phyloP scores from a whole-genome alignment of 371 early-diverging fungal genomes.

The Circinella minor region DNA sequence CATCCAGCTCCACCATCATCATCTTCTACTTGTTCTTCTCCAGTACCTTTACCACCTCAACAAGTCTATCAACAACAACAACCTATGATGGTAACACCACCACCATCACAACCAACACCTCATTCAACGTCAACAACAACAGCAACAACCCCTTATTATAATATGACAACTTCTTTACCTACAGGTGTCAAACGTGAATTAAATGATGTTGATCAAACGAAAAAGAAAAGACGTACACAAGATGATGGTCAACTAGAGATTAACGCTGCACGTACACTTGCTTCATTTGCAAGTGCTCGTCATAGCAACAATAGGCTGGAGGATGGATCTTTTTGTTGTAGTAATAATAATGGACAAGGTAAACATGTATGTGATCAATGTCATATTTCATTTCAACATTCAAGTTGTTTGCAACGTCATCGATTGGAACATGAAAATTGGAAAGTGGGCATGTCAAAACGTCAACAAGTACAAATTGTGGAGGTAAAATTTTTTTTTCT shows the following conservation, averaged over 20 bases:
- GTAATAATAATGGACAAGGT: slow-evolving; percentile 14
- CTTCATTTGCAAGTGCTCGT: slow-evolving; percentile 42
- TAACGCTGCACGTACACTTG: slow-evolving; percentile 47
- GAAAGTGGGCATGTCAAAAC: slow-evolving; percentile 36
- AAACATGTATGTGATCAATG: slow-evolving; percentile 42
- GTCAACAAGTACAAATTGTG: slow-evolving; percentile 51
- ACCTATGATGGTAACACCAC: not conserved
- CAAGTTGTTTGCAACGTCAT: slow-evolving; percentile 45
- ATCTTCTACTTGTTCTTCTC: slow-evolving; percentile 5
- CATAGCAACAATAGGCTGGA: slow-evolving; percentile 17
- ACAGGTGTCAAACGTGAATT: slow-evolving; percentile 16
- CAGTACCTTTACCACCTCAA: slow-evolving; percentile 8
- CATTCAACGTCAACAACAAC: not conserved
- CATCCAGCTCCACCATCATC: slow-evolving; percentile 21
- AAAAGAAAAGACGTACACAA: slow-evolving; percentile 4
- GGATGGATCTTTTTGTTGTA: slow-evolving; percentile 28
- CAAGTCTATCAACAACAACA: slow-evolving; percentile 14
- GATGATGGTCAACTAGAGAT: slow-evolving; percentile 35
- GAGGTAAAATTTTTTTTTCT: slow-evolving; percentile 32
- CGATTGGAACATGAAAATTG: slow-evolving; percentile 42
- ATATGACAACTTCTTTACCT: not conserved
- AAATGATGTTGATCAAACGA: not conserved
- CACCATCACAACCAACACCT: slow-evolving; percentile 7
- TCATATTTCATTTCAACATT: slow-evolving; percentile 34
- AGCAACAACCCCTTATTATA: not conserved